Percentiles rank a stretch among this genome's conserved stretches.
phyloP scores from a whole-genome alignment of 306 rosid species.

The Glycine latifolia region DNA sequence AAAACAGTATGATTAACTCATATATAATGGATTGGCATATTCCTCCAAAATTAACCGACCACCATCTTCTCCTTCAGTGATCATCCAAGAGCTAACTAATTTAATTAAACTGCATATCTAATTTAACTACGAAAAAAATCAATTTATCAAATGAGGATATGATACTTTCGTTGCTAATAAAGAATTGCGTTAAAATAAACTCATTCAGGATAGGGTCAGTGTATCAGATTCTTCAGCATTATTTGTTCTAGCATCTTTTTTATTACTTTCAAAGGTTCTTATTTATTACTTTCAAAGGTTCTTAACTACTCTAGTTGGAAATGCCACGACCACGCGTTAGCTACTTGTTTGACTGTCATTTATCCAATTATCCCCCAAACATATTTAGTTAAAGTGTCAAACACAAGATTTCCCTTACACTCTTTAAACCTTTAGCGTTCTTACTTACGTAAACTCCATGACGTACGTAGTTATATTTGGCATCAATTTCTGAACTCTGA shows the following conservation, averaged over 20 bases:
- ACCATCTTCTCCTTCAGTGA: background rate
- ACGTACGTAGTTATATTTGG: slow-evolving; percentile 25
- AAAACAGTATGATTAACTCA: background rate
- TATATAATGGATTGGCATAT: background rate
- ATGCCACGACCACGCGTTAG: background rate
- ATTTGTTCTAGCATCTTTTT: background rate
- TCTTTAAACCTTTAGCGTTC: background rate
- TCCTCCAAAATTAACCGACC: background rate
- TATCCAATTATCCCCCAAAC: slow-evolving; percentile 1
- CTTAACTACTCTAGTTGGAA: background rate
- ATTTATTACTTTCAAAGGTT: background rate
- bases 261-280: background rate
- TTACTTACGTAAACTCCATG: slow-evolving; percentile 2
- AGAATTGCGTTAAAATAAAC: background rate
- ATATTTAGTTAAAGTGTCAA: background rate
- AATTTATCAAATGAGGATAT: background rate
- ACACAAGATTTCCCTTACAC: background rate
- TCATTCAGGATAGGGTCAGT: background rate
- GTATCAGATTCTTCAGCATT: background rate
- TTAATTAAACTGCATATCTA: background rate
- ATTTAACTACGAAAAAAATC: background rate
- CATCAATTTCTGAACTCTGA: background rate
- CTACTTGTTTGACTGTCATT: background rate
- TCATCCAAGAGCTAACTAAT: background rate
- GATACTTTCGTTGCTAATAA: background rate